Base-by-base conservation (phyloP, 306 rosid species). In the Leucaena leucocephala region DNA sequence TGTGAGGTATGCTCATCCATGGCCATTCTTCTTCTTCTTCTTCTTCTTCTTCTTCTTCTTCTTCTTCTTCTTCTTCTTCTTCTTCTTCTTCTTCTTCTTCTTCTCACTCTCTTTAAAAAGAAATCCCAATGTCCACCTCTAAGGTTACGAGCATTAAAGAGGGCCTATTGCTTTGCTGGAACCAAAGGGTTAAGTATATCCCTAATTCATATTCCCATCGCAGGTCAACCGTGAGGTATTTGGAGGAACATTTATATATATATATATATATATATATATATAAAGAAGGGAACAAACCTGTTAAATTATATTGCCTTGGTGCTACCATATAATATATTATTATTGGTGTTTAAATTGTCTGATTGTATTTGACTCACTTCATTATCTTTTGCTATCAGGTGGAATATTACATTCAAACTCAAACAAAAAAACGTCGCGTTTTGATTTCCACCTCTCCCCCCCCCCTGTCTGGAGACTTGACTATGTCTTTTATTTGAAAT, bases 1-100 rank as follows among this genome's bases (percentile, higher is more conserved):
- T 85, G 89, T 85, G 91, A 86, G 76, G 4, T 15, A 6, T 34
- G 19, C 21, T 35, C 21, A 13, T 39, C 71, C 33, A 17, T 9
- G 34, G 17, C 71, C 49, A 17, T 38, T 0, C 3, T 9, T 39
- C 1, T 36, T 38, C 33, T 39, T 17, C 71, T 39, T 65, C 5
- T 66, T 5, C 36, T 38, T 8, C 7, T 9, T 36, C 5, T 64
- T 35, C 3, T 38, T 14, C 3, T 64, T 36, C 6, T 17, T 66
- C 12, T n/a, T n/a, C 27, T 36, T 63, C 36, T 6, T 63, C 8
- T 17, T 61, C n/a, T 61, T 5, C 36, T 38, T 8, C 7, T 9
- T 36, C 5, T 64, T 35, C 3, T 38, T 14, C 3, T 64, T 36
- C 6, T 17, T 66, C 27, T 36, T 63, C 36, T 6, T 63, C 8